Conservation (phyloP, 2,329 filamentous ascomycete genomes). For the Botrytis sinoallii region DNA sequence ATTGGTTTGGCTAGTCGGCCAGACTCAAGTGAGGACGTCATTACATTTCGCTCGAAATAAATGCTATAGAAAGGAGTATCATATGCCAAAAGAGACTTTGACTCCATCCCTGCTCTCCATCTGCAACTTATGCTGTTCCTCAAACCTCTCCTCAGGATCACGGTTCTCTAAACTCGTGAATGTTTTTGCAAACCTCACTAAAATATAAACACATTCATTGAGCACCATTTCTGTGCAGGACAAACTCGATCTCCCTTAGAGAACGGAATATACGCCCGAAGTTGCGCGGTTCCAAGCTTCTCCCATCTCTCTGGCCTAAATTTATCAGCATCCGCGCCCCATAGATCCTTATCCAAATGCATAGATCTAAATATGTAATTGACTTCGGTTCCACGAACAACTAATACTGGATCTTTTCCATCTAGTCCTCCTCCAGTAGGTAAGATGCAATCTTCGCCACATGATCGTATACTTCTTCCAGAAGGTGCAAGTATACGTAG, state of each 20-base stretch:
- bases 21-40: too few species aligned
- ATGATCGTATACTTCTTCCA: constrained; percentile 4
- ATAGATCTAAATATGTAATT: constrained; percentile 34
- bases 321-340: constrained; percentile 39
- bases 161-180: neutral
- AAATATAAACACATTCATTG: neutral
- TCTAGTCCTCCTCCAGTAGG: constrained; percentile 27
- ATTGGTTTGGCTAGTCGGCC: too few species aligned
- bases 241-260: neutral
- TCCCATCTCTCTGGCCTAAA: constrained; percentile 42
- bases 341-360: constrained; percentile 40
- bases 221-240: constrained; percentile 12
- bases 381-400: constrained; percentile 27
- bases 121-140: neutral
- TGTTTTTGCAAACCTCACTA: neutral
- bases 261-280: neutral
- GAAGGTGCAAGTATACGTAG: neutral
- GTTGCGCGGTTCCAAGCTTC: constrained; percentile 23
- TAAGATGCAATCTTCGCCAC: constrained; percentile 14
- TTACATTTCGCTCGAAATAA: neutral
- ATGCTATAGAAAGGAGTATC: neutral
- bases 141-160: neutral
- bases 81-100: neutral
- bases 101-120: neutral
- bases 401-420: constrained; percentile 29